Percentiles rank a stretch among this genome's conserved stretches.
Conservation (phyloP, 2,329 filamentous ascomycete species). For the Lojkania enalia region DNA sequence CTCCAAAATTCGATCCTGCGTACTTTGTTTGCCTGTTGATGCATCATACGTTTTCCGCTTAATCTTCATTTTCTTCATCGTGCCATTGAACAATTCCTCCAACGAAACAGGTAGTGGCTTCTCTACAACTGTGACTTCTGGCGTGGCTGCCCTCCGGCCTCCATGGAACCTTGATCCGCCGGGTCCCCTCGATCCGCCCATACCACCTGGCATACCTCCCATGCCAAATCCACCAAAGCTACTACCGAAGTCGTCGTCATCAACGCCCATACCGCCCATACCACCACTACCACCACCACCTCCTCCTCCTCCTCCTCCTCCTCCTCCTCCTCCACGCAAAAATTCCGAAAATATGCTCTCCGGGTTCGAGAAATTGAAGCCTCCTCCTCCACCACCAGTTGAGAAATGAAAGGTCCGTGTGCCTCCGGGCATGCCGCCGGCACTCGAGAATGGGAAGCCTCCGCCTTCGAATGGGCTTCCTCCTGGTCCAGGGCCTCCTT, state of each 20-base stretch:
- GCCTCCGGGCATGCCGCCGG: conserved; percentile 60
- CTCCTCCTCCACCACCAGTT: conserved; percentile 58
- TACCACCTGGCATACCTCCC: conserved; percentile 42
- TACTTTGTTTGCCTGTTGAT: conserved; percentile 76
- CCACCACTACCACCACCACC: too few species aligned
- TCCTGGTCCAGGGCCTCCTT: conserved; percentile 39
- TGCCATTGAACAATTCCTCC: conserved; percentile 85
- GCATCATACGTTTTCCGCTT: conserved; percentile 92
- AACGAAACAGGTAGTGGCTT: conserved; percentile 77
- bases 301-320: conserved; percentile 51
- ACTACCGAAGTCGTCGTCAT: conserved; percentile 51
- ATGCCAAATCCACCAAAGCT: conserved; percentile 41
- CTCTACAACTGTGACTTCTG: conserved; percentile 90
- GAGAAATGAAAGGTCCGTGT: conserved; percentile 67
- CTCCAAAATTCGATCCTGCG: conserved; percentile 86
- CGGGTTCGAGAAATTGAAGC: conserved; percentile 79
- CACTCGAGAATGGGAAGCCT: conserved; percentile 58
- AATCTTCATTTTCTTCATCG: conserved; percentile 96
- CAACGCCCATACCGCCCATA: conserved; percentile 59
- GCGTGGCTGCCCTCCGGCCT: conserved; percentile 60
- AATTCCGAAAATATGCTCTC: conserved; percentile 87
- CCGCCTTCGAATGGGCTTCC: conserved; percentile 52
- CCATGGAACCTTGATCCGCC: conserved; percentile 40
- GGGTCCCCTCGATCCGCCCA: conserved; percentile 37
- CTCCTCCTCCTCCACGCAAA: conserved; percentile 62